These are phyloP conservation scores for Stagonosporopsis chrysanthemi DNA, from an alignment of 2,329 filamentous ascomycete species.

Conservation along the genomic window DNA sequence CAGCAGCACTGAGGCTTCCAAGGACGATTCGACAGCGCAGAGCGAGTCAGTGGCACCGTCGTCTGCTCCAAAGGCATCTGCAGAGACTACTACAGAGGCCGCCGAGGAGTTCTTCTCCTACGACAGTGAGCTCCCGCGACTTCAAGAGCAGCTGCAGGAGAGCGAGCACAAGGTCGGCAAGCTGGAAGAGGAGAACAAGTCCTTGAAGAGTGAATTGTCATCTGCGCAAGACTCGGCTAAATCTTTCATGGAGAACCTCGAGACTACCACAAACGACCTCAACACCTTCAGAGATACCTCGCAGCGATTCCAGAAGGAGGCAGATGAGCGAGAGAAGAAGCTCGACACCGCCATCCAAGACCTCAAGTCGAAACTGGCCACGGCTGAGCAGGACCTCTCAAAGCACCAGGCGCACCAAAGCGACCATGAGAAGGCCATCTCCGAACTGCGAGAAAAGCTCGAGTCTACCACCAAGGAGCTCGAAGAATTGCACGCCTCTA, in stretches of 20 bases:
- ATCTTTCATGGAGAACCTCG: constrained; percentile 63
- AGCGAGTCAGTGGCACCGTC: constrained; percentile 38
- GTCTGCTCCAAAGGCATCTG: constrained; percentile 34
- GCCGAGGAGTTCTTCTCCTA: constrained; percentile 89
- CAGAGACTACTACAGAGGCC: constrained; percentile 43
- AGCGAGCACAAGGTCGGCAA: constrained; percentile 74
- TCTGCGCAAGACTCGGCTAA: constrained; percentile 71
- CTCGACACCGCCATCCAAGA: constrained; percentile 39
- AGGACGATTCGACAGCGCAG: constrained; percentile 39
- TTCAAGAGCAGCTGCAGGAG: constrained; percentile 77
- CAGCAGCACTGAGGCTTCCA: constrained; percentile 19
- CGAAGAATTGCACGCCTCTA: constrained; percentile 54
- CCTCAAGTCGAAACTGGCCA: constrained; percentile 40
- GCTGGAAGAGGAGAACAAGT: constrained; percentile 73
- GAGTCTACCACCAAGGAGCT: constrained; percentile 55
- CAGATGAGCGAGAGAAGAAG: constrained; percentile 39
- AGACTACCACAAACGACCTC: constrained; percentile 71
- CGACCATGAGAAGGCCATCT: constrained; percentile 53
- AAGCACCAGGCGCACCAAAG: constrained; percentile 52
- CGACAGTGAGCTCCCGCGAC: constrained; percentile 81
- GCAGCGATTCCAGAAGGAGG: constrained; percentile 50
- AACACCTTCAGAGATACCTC: constrained; percentile 62
- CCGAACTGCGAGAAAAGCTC: constrained; percentile 42
- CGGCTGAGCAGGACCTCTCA: constrained; percentile 57
- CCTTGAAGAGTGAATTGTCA: constrained; percentile 73